These are phyloP conservation scores for Maudiozyma pseudohumilis DNA, from an alignment of 805 yeast species.

Conservation along the genomic window DNA sequence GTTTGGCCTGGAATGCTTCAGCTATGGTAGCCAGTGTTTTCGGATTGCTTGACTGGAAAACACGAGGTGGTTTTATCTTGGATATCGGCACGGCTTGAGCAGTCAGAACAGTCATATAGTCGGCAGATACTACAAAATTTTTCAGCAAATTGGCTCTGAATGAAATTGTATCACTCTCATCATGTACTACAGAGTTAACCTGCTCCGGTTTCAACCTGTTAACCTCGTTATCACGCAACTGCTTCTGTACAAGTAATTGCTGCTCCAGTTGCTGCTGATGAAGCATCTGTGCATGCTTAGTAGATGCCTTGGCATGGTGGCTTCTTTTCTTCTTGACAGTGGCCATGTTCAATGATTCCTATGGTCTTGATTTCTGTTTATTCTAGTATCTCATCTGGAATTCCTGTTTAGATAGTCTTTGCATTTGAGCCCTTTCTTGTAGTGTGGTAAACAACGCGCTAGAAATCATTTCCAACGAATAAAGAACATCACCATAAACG, in stretches of 20 bases:
- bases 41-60: constrained; percentile 1
- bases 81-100: constrained; percentile 17
- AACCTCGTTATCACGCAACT: constrained; percentile 14
- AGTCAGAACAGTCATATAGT: constrained; percentile 17
- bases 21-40: not conserved
- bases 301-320: constrained; percentile 13
- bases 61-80: constrained; percentile 14
- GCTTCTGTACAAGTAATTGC: constrained; percentile 10
- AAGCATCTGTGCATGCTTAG: constrained; percentile 10
- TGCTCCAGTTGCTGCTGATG: constrained; percentile 11
- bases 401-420: no score
- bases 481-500: no score
- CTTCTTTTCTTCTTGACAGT: constrained; percentile 21
- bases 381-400: no score
- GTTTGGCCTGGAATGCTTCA: constrained; percentile 1
- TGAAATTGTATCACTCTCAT: constrained; percentile 28
- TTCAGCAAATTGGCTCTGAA: constrained; percentile 20
- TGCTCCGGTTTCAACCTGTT: constrained; percentile 24
- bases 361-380: no score
- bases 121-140: constrained; percentile 18
- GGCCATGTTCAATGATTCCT: constrained; percentile 21
- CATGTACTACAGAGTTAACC: constrained; percentile 21
- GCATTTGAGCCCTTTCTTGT: no score
- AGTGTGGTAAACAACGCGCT: no score
- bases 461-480: no score